These are phyloP conservation scores for Pythium brassicae DNA, from an alignment of 352 stramenopile species.

Conservation along the genomic window DNA sequence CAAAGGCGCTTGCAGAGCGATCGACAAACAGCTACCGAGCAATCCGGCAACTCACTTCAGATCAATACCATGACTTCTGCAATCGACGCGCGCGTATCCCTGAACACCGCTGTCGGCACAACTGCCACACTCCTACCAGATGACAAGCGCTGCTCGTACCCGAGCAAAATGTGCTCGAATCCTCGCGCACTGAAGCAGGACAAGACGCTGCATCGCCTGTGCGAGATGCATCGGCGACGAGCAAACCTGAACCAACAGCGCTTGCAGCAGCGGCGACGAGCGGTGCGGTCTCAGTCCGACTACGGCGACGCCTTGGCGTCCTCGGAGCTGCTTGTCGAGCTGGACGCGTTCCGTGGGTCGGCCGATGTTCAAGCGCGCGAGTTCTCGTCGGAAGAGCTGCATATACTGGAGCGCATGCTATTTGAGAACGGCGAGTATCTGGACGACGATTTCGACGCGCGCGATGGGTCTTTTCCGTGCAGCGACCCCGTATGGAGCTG, in stretches of 20 bases:
- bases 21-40: no score
- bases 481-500: no score
- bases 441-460: neutral
- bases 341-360: neutral
- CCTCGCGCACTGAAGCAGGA: slow-evolving; percentile 39
- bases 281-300: neutral
- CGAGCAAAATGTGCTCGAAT: slow-evolving; percentile 41
- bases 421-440: slow-evolving; percentile 7
- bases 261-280: slow-evolving; percentile 12
- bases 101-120: no score
- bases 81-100: no score
- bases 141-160: slow-evolving; percentile 36
- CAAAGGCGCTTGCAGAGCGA: no score
- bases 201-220: slow-evolving; percentile 43
- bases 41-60: no score
- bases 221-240: slow-evolving; percentile 44
- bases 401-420: slow-evolving; percentile 12
- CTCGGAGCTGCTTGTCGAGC: neutral
- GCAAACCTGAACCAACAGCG: slow-evolving; percentile 52
- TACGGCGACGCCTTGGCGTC: neutral
- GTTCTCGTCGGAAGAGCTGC: slow-evolving; percentile 12
- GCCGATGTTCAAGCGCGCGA: neutral
- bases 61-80: no score
- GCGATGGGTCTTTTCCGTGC: neutral
- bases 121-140: neutral